Percentiles rank a stretch among this genome's conserved stretches.
phyloP scores from a whole-genome alignment of 1,139 yeast species.

The Saccharomycopsis hybrid region DNA sequence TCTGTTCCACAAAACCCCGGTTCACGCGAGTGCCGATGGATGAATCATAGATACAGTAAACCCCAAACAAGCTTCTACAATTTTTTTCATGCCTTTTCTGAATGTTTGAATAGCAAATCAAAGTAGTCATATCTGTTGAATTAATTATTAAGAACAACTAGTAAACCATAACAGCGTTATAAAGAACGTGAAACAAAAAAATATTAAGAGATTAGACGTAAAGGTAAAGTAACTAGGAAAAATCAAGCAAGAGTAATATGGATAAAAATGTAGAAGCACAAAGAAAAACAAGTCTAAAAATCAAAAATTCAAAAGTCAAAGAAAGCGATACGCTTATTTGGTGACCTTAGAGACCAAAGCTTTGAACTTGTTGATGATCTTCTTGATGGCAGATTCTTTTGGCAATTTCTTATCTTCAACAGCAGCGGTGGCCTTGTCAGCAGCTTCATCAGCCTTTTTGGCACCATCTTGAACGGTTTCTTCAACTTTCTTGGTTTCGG shows the following conservation, averaged over 20 bases:
- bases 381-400: constrained; percentile 17
- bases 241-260: neutral
- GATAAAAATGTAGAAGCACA: neutral
- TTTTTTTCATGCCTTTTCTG: too few species aligned
- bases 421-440: constrained; percentile 8
- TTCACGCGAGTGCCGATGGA: too few species aligned
- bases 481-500: constrained; percentile 8
- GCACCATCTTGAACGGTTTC: constrained; percentile 1
- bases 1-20: too few species aligned
- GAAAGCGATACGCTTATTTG: constrained; percentile 7
- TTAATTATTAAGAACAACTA: neutral
- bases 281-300: neutral
- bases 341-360: constrained; percentile 20
- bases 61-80: too few species aligned
- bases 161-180: neutral
- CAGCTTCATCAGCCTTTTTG: constrained; percentile 9
- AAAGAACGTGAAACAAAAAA: neutral
- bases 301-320: neutral
- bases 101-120: too few species aligned
- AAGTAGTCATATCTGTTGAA: too few species aligned
- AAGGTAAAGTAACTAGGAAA: neutral
- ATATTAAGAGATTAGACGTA: neutral
- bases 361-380: constrained; percentile 17
- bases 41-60: too few species aligned
- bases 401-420: constrained; percentile 10